Conservation (phyloP, 192 early-diverging fungal species). For the Geosiphon pyriformis region DNA sequence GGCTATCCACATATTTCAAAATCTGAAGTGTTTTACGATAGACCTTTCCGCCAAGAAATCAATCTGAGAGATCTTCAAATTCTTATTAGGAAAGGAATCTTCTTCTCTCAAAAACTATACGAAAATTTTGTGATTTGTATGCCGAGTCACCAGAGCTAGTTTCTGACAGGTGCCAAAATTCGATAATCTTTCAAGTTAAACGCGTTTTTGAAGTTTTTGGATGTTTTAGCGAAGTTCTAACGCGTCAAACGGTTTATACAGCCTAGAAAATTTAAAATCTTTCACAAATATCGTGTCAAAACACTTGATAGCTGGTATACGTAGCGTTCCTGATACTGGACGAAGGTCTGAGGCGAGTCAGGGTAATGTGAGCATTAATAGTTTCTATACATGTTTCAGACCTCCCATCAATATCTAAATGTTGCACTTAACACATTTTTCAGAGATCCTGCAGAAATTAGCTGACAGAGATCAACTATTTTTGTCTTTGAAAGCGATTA, state of each 20-base stretch:
- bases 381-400: not conserved
- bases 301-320: constrained; percentile 30
- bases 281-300: constrained; percentile 32
- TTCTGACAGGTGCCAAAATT: constrained; percentile 7
- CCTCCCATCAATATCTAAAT: not conserved
- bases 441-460: constrained; percentile 32
- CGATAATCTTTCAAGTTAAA: not conserved
- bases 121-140: constrained; percentile 31
- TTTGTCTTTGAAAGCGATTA: constrained; percentile 37
- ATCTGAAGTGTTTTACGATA: too few relatives aligned
- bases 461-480: constrained; percentile 33
- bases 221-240: too few relatives aligned
- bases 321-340: constrained; percentile 28
- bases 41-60: too few relatives aligned
- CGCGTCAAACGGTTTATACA: not conserved
- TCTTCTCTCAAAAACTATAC: constrained; percentile 25
- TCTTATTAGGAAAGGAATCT: constrained; percentile 28
- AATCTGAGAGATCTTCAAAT: too few relatives aligned
- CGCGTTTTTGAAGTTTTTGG: too few relatives aligned
- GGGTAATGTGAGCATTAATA: constrained; percentile 19
- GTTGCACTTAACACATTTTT: not conserved
- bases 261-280: constrained; percentile 24
- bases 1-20: not conserved
- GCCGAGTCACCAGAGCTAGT: constrained; percentile 17
- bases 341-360: constrained; percentile 27